phyloP scores from a whole-genome alignment of 495 filamentous ascomycete genomes.

The Aspergillus cristatus region DNA sequence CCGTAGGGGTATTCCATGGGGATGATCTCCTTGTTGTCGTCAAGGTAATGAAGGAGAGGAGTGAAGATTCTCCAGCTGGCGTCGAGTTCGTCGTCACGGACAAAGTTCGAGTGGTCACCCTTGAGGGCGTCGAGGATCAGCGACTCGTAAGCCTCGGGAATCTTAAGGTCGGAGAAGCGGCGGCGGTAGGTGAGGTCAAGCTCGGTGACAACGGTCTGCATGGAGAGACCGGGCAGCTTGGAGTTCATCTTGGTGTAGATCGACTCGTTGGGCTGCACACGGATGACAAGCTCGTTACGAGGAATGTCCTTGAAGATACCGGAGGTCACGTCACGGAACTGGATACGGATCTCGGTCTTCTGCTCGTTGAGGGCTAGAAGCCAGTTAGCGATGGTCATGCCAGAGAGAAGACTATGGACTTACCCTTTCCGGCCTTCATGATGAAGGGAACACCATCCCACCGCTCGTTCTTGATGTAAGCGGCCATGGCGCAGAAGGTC shows the following conservation, averaged over 20 bases:
- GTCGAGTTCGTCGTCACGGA: conserved; percentile 96
- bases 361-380: conserved; percentile 85
- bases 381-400: conserved; percentile 3
- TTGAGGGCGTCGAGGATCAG: conserved; percentile 96
- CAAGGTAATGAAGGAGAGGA: conserved; percentile 92
- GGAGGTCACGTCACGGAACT: conserved; percentile 98
- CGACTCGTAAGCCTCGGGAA: conserved; percentile 98
- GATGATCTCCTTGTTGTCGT: conserved; percentile 97
- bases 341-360: conserved; percentile 98
- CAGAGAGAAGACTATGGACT: conserved; percentile 2
- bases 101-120: conserved; percentile 99
- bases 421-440: conserved; percentile 93
- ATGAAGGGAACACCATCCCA: conserved; percentile 99
- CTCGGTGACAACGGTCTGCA: conserved; percentile 99
- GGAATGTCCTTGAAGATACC: conserved; percentile 99
- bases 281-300: conserved; percentile 97
- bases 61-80: conserved; percentile 99
- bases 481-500: conserved; percentile 94
- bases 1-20: conserved; percentile 99
- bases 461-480: conserved; percentile 98
- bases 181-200: conserved; percentile 96
- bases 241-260: conserved; percentile 99
- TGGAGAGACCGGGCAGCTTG: conserved; percentile 94
- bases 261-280: conserved; percentile 97
- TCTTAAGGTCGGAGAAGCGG: conserved; percentile 98